Base-by-base conservation (phyloP, 1,284 basidiomycete genomes). In the Rhodotorula sp. region DNA sequence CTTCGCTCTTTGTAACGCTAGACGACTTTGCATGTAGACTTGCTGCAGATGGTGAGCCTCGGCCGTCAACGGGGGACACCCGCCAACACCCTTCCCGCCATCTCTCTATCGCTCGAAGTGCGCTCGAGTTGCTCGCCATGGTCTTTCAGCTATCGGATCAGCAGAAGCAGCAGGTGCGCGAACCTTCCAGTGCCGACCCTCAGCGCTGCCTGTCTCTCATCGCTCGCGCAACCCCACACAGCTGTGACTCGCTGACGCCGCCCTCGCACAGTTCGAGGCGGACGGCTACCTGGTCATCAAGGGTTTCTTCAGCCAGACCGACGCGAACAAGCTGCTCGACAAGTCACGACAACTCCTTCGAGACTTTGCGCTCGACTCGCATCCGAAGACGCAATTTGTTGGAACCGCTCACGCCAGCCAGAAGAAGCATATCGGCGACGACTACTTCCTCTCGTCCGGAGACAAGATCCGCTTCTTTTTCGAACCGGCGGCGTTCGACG, bases 401-500 rank as follows among this genome's bases (percentile, higher is more conserved):
- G 94, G 93, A 0, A 53, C 46, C 2, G 85, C 85, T 17, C 85
- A 86, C 22, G 87, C 48, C 8, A 48, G 34, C 89, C 71, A 85
- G 85, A 65, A 65, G n/a, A 59, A 65, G 51, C 63, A 65, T 76
- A 84, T 92, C 49, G 92, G 93, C 0, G 93, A 98, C 78, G 87
- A 91, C 34, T 98, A 98, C 80, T 99, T 99, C 78, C 82, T 98
- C 64, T 86, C 84, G 20, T 93, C 90, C 2, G 92, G 92, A 2
- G 92, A 97, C 80, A 95, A 96, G 66, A 91, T 94, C 81, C 86
- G 90, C 4, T 94, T 88, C 80, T 95, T 95, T 79, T 82, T 94
- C 51, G 93, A 95, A 77, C 87, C 89, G 76, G 91, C 88, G 64
- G 91, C 91, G 0, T 82, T 92, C 13, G 77, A 81, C 49, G 77